Percentiles rank a stretch among this genome's conserved stretches.
These are phyloP conservation scores for Cladophialophora immunda DNA, from an alignment of 2,329 filamentous ascomycete species.

Conservation along the genomic window DNA sequence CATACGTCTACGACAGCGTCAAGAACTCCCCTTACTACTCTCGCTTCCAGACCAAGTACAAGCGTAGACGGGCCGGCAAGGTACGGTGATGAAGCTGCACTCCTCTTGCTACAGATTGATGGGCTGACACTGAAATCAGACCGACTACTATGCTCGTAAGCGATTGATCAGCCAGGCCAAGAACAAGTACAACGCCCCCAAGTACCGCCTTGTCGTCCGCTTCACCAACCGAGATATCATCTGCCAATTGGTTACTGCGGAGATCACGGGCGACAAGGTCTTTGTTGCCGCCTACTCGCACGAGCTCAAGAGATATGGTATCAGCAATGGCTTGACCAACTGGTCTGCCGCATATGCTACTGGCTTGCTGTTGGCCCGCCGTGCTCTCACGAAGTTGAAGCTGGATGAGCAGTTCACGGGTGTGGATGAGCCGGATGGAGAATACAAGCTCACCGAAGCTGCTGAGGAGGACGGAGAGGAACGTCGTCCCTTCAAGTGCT, in stretches of 20 bases:
- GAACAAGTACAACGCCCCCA: constrained; percentile 99
- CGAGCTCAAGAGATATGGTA: constrained; percentile 97
- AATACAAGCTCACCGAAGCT: constrained; percentile 95
- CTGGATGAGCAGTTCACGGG: constrained; percentile 91
- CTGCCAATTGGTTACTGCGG: constrained; percentile 94
- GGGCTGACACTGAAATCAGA: constrained; percentile 62
- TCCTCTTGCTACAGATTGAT: neutral
- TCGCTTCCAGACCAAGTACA: constrained; percentile 99
- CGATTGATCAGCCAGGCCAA: constrained; percentile 99
- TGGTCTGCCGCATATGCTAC: constrained; percentile 98
- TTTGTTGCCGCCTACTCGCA: constrained; percentile 91
- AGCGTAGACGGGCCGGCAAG: constrained; percentile 87
- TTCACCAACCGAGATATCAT: constrained; percentile 99
- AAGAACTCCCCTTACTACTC: constrained; percentile 99
- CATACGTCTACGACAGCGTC: constrained; percentile 55
- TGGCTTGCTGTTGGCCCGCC: constrained; percentile 95
- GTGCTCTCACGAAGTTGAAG: constrained; percentile 95
- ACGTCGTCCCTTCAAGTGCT: constrained; percentile 98
- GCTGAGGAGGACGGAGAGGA: constrained; percentile 86
- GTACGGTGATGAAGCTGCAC: constrained; percentile 26
- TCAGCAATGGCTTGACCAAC: constrained; percentile 99
- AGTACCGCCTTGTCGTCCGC: constrained; percentile 99
- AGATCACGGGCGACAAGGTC: constrained; percentile 98
- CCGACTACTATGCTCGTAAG: constrained; percentile 99
- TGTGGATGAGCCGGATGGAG: constrained; percentile 96